Base-by-base conservation (phyloP, 1,284 basidiomycete genomes). In the Cutaneotrichosporon arboriforme region DNA sequence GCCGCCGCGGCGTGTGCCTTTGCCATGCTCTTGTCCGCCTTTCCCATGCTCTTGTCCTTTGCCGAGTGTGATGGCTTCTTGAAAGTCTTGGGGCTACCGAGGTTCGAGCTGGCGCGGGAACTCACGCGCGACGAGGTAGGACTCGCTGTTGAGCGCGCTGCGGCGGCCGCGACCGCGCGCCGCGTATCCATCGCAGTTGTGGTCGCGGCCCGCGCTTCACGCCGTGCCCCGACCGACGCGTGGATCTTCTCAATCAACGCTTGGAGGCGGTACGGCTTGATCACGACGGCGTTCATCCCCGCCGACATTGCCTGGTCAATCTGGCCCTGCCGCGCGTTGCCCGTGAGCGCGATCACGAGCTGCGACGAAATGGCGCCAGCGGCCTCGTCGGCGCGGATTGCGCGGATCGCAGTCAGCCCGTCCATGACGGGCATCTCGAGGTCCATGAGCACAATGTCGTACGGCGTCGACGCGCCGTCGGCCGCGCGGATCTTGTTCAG, bases 401-500 rank as follows among this genome's bases (percentile, higher is more conserved):
- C 61, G 12, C 60, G 48, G 9, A 73, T 55, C 2, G 72, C 68
- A 2, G 69, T 71, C 12, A 75, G 54, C 2, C 72, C 72, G 53
- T 74, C 70, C 72, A 74, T 73, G 9, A 72, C 65, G 3, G 68
- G 66, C 66, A 66, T 66, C 51, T 66, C 64, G 18, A 66, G 51
- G 49, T 66, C 64, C 64, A 66, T 66, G 40, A 66, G 46, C 4
- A 66, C 52, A 0, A 55, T 54, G 47, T 66, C 62, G 45, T 49
- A 35, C 26, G 49, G 21, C 35, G 43, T 8, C 9, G 26, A 8
- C 31, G 9, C 43, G 36, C 46, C 8, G 42, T 46, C 40, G 8
- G 42, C 42, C n/a, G 43, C 43, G 13, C 44, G 34, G 37, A 57
- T 49, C 4, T 12, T 35, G 18, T 68, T 60, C 22, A 77, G 61